Percentiles rank a stretch among this genome's conserved stretches.
Conservation (phyloP, 2,329 filamentous ascomycete species). For the Podosphaera leucotricha region DNA sequence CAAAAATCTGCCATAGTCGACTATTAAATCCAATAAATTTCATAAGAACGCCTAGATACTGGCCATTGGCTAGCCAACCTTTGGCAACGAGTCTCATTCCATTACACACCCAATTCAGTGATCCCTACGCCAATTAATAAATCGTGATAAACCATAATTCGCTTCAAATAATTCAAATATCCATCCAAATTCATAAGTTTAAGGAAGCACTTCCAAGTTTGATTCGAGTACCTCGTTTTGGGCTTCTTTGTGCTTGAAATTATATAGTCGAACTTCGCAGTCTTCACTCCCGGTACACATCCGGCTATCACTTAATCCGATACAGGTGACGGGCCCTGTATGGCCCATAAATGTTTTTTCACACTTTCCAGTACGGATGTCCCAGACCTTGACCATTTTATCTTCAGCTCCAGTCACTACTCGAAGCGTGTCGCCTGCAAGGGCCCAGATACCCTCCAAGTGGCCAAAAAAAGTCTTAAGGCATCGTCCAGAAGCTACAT, state of each 20-base stretch:
- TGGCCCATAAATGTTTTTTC: slow-evolving; percentile 85
- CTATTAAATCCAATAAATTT: no score
- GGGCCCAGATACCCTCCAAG: slow-evolving; percentile 83
- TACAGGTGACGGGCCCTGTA: slow-evolving; percentile 74
- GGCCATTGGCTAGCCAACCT: no score
- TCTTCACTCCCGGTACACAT: slow-evolving; percentile 89
- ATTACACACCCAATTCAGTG: no score
- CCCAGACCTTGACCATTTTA: slow-evolving; percentile 89
- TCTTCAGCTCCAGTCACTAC: slow-evolving; percentile 82
- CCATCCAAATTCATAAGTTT: neutral
- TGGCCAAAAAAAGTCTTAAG: slow-evolving; percentile 91
- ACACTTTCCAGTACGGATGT: slow-evolving; percentile 72
- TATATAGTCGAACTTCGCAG: slow-evolving; percentile 69
- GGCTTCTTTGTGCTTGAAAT: slow-evolving; percentile 24
- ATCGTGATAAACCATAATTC: no score
- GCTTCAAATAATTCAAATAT: neutral
- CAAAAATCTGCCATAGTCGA: no score
- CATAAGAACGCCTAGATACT: no score
- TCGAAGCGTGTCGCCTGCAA: slow-evolving; percentile 70
- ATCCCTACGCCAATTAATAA: no score
- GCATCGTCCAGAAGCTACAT: slow-evolving; percentile 58
- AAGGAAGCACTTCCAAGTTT: neutral
- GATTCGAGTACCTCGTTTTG: neutral
- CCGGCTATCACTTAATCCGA: slow-evolving; percentile 69
- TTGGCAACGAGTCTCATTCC: no score